Evolutionary conservation across 106 monocot species (phyloP).

Genomic region (Amphibolis antarctica): DNA sequence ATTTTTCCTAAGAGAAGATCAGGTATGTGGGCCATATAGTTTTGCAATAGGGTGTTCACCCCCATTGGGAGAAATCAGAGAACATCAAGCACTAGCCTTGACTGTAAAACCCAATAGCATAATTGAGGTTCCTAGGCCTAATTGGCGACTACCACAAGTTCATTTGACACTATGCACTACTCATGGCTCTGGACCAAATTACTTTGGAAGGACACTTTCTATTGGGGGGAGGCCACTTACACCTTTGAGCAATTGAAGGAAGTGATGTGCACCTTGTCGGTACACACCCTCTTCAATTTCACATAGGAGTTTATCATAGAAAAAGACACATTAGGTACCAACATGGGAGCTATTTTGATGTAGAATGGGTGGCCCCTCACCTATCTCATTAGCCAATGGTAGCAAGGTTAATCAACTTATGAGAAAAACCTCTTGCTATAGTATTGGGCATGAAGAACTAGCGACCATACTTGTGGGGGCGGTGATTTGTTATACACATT

Average conservation of each 20-base stretch:
- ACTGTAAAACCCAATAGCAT: background rate
- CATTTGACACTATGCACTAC: background rate
- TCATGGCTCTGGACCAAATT: background rate
- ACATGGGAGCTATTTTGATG: background rate
- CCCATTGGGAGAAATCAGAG: background rate
- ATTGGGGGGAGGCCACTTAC: background rate
- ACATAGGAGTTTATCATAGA: background rate
- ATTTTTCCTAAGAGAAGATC: too few relatives aligned
- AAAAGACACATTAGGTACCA: background rate
- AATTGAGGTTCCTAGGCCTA: background rate
- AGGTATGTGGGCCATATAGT: too few relatives aligned
- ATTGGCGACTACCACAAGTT: background rate
- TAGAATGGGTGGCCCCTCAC: background rate
- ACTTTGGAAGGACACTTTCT: background rate
- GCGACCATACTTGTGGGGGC: background rate
- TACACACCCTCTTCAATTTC: background rate
- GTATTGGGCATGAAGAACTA: conserved; percentile 2
- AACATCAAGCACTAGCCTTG: background rate
- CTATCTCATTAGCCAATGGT: background rate
- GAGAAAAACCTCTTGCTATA: background rate
- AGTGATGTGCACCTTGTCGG: background rate
- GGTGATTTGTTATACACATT: background rate
- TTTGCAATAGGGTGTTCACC: background rate
- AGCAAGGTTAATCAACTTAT: background rate
- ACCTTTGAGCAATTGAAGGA: background rate